These are phyloP conservation scores for Curvularia sp. DNA, from an alignment of 2,329 filamentous ascomycete species.

Conservation along the genomic window DNA sequence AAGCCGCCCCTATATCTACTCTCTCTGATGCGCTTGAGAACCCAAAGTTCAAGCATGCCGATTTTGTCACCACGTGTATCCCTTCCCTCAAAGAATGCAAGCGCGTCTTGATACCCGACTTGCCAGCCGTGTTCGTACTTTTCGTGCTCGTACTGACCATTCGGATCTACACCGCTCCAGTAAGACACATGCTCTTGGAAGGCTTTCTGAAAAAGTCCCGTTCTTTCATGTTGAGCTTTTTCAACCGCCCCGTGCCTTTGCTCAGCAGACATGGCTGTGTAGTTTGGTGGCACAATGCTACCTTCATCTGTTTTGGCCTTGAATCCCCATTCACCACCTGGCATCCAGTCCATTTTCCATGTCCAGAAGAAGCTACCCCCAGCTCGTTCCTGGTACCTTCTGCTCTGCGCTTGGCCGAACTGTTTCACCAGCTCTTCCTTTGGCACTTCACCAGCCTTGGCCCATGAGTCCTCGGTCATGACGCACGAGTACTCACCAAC, in stretches of 20 bases:
- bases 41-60: constrained; percentile 66
- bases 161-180: constrained; percentile 58
- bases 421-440: constrained; percentile 53
- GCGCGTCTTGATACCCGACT: constrained; percentile 63
- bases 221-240: constrained; percentile 52
- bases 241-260: constrained; percentile 41
- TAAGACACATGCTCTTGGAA: constrained; percentile 57
- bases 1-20: constrained; percentile 57
- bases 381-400: constrained; percentile 58
- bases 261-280: constrained; percentile 19
- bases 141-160: constrained; percentile 60
- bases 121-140: constrained; percentile 65
- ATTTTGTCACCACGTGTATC: constrained; percentile 58
- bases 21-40: constrained; percentile 62
- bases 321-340: constrained; percentile 69
- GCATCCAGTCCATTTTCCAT: constrained; percentile 68
- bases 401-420: constrained; percentile 60
- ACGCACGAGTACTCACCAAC: constrained; percentile 68
- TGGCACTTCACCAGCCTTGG: constrained; percentile 43
- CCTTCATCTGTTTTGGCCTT: constrained; percentile 58
- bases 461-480: constrained; percentile 60
- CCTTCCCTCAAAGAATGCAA: constrained; percentile 58
- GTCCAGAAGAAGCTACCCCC: constrained; percentile 68
- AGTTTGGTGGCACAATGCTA: constrained; percentile 51
- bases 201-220: constrained; percentile 47